phyloP scores from a whole-genome alignment of 1,284 basidiomycete species.

The Leccinum ponderosum region DNA sequence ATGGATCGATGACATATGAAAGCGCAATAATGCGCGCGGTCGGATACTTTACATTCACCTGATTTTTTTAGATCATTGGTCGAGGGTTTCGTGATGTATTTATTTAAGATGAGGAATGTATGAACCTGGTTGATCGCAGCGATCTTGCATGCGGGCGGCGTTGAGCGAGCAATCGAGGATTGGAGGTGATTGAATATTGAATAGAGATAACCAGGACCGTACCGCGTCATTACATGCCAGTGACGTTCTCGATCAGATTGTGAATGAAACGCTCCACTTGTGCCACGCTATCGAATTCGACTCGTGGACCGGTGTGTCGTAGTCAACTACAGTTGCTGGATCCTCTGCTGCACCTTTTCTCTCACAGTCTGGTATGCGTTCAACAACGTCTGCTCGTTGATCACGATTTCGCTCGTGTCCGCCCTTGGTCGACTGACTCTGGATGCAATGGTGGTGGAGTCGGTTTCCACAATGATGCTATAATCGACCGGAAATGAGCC shows the following conservation, averaged over 20 bases:
- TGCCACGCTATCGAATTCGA: neutral
- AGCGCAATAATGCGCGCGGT: conserved; percentile 6
- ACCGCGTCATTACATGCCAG: neutral
- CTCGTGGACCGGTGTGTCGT: neutral
- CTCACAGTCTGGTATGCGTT: conserved; percentile 90
- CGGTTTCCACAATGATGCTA: conserved; percentile 97
- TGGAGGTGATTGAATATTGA: neutral
- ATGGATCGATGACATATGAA: conserved; percentile 11
- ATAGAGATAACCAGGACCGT: neutral
- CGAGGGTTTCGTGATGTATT: neutral
- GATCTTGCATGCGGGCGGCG: neutral
- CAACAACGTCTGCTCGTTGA: conserved; percentile 97
- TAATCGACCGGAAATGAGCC: conserved; percentile 13
- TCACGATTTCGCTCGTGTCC: conserved; percentile 95
- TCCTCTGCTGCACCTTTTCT: conserved; percentile 71
- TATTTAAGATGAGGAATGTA: neutral
- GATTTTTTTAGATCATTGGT: neutral
- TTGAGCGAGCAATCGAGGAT: neutral
- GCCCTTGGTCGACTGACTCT: conserved; percentile 91
- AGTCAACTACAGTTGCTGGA: conserved; percentile 46
- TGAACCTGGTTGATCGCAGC: neutral
- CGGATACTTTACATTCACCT: conserved; percentile 5
- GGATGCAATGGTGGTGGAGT: conserved; percentile 92
- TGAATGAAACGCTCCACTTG: neutral
- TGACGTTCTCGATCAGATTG: neutral